Evolutionary conservation across 768 basidiomycete species (phyloP), one percentile per base, ranked within the genome.

Genomic region (Trametes sanguinea): DNA sequence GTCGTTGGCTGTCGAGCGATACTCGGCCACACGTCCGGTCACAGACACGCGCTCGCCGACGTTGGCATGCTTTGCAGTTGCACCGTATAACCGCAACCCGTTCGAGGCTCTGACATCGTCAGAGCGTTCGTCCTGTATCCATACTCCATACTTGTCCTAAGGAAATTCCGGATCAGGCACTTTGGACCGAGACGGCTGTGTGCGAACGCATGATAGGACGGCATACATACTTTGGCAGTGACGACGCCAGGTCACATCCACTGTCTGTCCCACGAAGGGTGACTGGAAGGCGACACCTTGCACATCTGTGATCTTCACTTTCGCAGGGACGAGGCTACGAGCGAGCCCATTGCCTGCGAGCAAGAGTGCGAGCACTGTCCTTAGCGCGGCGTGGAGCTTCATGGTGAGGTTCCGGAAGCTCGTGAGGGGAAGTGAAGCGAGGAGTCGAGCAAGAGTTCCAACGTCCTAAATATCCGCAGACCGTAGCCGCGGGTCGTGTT

Each of bases 181-280:
- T 8, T 43, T 5, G 30, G 22, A 6, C 1, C 30, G 10, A 45
- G 40, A 51, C n/a, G 29, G 39, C 7, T 37, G 58, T 13, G 5
- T 51, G 22, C 22, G 22, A 22, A 22, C 43, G 22, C 9, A 13
- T 22, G 17, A 14, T 7, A 17, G 33, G 13, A 32, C 10, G 45
- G 22, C 33, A 29, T 6, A 63, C 68, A 35, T 67, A 83, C 84
- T 75, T 83, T 85, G 5, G 84, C 83, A 7, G 82, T 81, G 0
- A 84, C 82, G 5, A 83, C 62, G 14, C 82, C 85, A 30, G 78
- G 78, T 80, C 8, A 86, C 73, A 66, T 79, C 77, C 6, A 85
- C 81, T 5, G 69, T 73, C 58, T 82, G 75, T 0, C 82, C 81
- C 32, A 63, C 68, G 10, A 80, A 67, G 56, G 84, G 82, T 35